These are phyloP conservation scores for Fusarium xylarioides DNA, from an alignment of 2,329 filamentous ascomycete genomes.

Conservation along the genomic window DNA sequence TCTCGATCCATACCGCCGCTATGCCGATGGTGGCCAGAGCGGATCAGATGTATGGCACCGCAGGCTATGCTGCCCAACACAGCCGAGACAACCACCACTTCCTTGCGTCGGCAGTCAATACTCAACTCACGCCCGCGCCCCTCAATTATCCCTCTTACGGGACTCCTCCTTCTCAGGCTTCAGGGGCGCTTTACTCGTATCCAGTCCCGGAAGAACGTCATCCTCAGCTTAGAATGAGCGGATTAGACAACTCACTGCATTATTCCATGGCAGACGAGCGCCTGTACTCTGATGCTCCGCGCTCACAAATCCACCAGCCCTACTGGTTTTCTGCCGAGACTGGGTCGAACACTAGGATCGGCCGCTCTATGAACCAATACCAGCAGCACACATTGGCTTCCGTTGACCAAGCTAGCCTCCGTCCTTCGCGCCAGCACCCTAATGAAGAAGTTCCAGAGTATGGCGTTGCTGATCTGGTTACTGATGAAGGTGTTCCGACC, in stretches of 20 bases:
- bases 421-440: neutral
- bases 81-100: neutral
- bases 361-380: conserved; percentile 13
- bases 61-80: neutral
- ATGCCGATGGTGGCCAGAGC: neutral
- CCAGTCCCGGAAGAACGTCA: neutral
- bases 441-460: neutral
- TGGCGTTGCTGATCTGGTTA: neutral
- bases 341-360: conserved; percentile 14
- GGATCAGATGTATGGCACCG: neutral
- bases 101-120: neutral
- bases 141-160: neutral
- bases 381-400: conserved; percentile 13
- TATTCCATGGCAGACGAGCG: neutral
- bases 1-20: neutral
- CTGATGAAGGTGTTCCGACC: neutral
- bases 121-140: neutral
- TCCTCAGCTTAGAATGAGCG: neutral
- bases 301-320: conserved; percentile 13
- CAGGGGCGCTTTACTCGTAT: conserved; percentile 2
- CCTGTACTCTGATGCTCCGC: neutral
- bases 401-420: neutral
- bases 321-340: conserved; percentile 19
- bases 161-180: neutral
- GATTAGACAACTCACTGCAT: neutral